Conservation (phyloP, 2,329 filamentous ascomycete genomes). For the Botrytis fabae region DNA sequence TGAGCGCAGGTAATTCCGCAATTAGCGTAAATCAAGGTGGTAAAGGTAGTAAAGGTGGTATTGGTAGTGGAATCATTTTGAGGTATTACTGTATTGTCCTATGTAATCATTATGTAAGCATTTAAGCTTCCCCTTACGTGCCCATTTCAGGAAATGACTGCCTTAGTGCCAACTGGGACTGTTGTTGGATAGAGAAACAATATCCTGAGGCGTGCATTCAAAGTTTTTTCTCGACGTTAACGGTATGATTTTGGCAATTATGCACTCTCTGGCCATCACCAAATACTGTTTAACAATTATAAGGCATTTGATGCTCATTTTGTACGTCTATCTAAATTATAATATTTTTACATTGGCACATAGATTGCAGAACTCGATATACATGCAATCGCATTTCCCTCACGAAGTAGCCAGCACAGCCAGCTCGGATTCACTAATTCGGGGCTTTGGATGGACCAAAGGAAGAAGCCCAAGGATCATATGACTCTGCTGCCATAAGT, state of each 20-base stretch:
- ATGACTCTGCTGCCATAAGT: slow-evolving; percentile 47
- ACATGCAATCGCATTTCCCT: background rate
- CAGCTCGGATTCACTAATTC: background rate
- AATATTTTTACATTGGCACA: background rate
- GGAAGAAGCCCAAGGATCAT: slow-evolving; percentile 49
- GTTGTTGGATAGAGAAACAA: background rate
- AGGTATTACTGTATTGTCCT: background rate
- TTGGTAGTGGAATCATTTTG: background rate
- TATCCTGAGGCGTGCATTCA: background rate
- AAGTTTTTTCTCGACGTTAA: background rate
- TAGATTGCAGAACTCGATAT: background rate
- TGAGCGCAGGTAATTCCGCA: background rate
- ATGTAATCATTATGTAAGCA: background rate
- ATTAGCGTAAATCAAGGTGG: too few relatives aligned
- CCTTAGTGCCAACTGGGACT: background rate
- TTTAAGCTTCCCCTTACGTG: background rate
- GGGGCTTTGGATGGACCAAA: slow-evolving; percentile 26
- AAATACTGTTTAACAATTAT: background rate
- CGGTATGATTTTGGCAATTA: background rate
- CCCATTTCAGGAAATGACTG: background rate
- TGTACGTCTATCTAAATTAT: background rate
- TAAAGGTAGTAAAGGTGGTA: background rate
- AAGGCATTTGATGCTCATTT: background rate
- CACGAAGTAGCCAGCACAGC: background rate
- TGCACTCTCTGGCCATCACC: background rate